Evolutionary conservation across 352 stramenopile genomes (phyloP).

Genomic region (Globisporangium barbulae): DNA sequence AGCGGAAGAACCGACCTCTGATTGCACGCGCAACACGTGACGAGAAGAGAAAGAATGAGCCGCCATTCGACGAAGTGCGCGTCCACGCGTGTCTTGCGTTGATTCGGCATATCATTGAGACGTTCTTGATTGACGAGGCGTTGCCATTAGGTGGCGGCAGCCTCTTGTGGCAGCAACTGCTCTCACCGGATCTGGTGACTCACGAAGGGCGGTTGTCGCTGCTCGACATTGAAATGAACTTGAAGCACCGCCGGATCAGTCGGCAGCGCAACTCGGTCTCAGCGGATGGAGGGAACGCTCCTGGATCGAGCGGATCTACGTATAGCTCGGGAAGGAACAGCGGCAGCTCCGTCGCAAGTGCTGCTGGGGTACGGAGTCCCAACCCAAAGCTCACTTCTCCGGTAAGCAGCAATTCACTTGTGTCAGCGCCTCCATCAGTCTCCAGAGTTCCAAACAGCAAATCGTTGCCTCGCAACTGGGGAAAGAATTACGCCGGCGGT

Average conservation of each 20-base stretch:
- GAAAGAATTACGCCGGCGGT: conserved; percentile 41
- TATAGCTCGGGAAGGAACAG: conserved; percentile 9
- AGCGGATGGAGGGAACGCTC: not conserved
- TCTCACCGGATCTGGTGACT: conserved; percentile 45
- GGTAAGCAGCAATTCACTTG: conserved; percentile 2
- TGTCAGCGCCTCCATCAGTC: not conserved
- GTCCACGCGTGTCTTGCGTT: conserved; percentile 55
- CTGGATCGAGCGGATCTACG: not conserved
- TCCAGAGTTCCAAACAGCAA: conserved; percentile 24
- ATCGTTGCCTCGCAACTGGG: conserved; percentile 65
- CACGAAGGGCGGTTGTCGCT: conserved; percentile 41
- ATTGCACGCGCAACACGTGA: not conserved
- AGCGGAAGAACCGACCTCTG: not conserved
- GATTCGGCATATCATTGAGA: conserved; percentile 52
- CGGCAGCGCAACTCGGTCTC: conserved; percentile 30
- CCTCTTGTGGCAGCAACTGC: conserved; percentile 35
- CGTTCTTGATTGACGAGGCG: conserved; percentile 41
- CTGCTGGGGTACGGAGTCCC: conserved; percentile 21
- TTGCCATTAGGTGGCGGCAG: not conserved
- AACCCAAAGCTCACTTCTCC: conserved; percentile 18
- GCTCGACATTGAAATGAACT: conserved; percentile 50
- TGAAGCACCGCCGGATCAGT: conserved; percentile 44
- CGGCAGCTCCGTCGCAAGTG: conserved; percentile 6
- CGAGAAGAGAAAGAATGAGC: not conserved
- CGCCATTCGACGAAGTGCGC: conserved; percentile 42